Evolutionary conservation across 148 eudicot species (phyloP), one percentile per base, ranked within the genome.

Genomic region (Chenopodium berlandieri): DNA sequence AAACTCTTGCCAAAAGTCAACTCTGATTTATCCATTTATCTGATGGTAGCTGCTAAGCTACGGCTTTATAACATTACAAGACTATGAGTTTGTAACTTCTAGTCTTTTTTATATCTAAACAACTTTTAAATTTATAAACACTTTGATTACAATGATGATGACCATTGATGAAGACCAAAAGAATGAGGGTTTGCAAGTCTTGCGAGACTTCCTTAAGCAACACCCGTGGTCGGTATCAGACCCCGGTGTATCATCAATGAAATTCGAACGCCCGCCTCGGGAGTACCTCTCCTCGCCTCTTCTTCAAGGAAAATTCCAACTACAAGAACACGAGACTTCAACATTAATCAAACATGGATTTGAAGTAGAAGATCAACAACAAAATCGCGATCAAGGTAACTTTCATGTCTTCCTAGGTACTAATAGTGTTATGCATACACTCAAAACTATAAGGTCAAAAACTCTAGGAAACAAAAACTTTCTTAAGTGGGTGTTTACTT

Each of bases 201-300:
- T 9, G 50, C 40, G 17, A 44, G 40, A 16, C 22, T 32, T 71
- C 47, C 23, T 71, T 7, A 71, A 56, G 27, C 67, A 79, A 37
- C 76, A 71, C 71, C 82, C 82, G 13, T 79, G 82, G 82, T 71
- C 82, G 6, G 54, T 79, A 4, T 79, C 82, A 9, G 82, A 79
- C 67, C 82, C 82, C 2, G 64, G 73, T 34, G 68, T 75, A 58
- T 54, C 23, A 5, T 23, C 75, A 32, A 22, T 40, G 52, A 34
- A 17, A 56, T 34, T 65, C 32, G 75, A 79, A 12, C 23, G 44
- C 58, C 37, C 50, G 23, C 32, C 75, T 52, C 62, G 82, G 37
- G 82, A 54, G 23, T 79, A 34, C 67, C 10, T 7, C 22, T 80
- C 82, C 6, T 56, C 40, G 9, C 82, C 82, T 2, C 62, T 20